Base-by-base conservation (phyloP, 2,329 filamentous ascomycete genomes). In the Cytospora piceicola region DNA sequence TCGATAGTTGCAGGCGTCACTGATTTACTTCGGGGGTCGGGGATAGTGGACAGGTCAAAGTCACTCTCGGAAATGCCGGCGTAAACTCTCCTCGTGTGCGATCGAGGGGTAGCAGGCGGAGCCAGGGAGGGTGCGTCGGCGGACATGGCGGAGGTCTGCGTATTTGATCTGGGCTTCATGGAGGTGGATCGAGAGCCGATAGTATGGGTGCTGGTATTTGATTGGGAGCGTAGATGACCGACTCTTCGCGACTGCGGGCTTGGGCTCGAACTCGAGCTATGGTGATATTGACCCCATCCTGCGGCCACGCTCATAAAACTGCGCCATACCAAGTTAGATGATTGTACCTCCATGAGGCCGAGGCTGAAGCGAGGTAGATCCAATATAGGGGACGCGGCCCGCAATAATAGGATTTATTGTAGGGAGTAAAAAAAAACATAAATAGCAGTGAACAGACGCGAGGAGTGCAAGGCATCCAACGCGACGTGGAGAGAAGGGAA, bases 1-100 rank as follows among this genome's bases (percentile, higher is more conserved):
- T 74, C 71, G 39, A 78, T 78, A 58, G 75, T 75, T 8, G 79
- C 76, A 11, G 83, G 80, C 61, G 81, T 84, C 71, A 81, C 79
- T 29, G 79, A 76, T 66, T 84, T 82, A 71, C 80, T 85, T 70
- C 87, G 81, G 17, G 87, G 87, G 72, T 89, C 87, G 49, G 89
- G 89, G 60, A 92, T 80, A 1, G 90, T 92, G 75, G 87, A 91
- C 78, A 91, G 83, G 71, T 87, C 86, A 72, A 86, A 82, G 70
- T 84, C 83, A 57, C 84, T 81, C 70, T 84, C 79, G 24, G 79
- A 73, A 24, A 80, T 79, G 14, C 78, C 74, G 20, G 79, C 75
- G 20, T 79, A 76, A 5, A 12, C 67, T 63, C 32, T 67, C 61
- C 22, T 71, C 64, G 14, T 71, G 60, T 49, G 63, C 60, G 20